Conservation (phyloP, 2,329 filamentous ascomycete species). For the Cercospora zeae-maydis region DNA sequence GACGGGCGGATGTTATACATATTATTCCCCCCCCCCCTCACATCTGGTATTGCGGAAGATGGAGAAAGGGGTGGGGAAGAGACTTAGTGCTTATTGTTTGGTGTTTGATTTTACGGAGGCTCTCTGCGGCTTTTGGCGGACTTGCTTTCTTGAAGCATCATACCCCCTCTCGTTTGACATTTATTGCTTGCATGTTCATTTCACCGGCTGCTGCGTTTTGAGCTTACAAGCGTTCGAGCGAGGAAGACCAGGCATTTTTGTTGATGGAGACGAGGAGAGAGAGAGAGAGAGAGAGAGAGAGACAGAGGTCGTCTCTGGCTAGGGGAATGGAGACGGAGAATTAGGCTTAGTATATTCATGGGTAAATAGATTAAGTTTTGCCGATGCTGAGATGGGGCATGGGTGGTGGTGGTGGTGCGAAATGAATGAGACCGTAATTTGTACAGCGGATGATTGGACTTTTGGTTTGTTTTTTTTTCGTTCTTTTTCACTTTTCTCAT, state of each 20-base stretch:
- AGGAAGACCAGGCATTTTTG: background rate
- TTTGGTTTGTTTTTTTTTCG: background rate
- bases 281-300: no score
- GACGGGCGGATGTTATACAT: background rate
- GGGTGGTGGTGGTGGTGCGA: background rate
- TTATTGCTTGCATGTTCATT: background rate
- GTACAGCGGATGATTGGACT: background rate
- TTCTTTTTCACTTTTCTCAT: no score
- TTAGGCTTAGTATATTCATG: background rate
- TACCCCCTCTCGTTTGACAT: slow-evolving; percentile 20
- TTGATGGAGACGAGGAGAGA: background rate
- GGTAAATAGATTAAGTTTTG: background rate
- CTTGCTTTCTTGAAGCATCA: slow-evolving; percentile 15
- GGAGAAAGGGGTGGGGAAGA: background rate
- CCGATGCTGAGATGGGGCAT: background rate
- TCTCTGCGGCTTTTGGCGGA: background rate
- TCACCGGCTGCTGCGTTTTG: background rate
- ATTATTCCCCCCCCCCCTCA: background rate
- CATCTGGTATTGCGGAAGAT: background rate
- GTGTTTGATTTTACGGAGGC: no score
- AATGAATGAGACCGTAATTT: background rate
- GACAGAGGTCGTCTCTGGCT: background rate
- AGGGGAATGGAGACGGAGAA: background rate
- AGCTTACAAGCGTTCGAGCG: slow-evolving; percentile 18
- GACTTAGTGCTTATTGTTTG: background rate